Evolutionary conservation across 495 filamentous ascomycete genomes (phyloP).

Genomic region (Penicillium canescens): DNA sequence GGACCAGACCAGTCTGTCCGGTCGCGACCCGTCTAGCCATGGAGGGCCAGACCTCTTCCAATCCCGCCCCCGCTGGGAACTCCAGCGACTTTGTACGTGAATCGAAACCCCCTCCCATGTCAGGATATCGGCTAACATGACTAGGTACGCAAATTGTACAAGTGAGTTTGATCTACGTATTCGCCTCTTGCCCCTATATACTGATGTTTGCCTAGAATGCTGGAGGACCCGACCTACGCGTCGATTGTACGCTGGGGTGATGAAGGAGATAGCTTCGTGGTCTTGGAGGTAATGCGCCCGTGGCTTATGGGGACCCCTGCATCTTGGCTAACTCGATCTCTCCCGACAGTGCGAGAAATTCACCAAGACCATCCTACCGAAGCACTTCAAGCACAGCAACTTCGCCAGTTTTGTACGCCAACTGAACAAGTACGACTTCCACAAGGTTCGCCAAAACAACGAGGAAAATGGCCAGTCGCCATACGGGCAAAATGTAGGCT

Average conservation of each 20-base stretch:
- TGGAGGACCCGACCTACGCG: conserved; percentile 92
- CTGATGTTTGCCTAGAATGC: conserved; percentile 65
- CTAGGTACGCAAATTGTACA: conserved; percentile 98
- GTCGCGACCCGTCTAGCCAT: conserved; percentile 53
- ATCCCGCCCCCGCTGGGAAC: conserved; percentile 59
- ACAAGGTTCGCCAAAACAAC: conserved; percentile 96
- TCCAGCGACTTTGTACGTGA: conserved; percentile 78
- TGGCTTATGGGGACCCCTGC: conserved; percentile 3
- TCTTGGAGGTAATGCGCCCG: conserved; percentile 74
- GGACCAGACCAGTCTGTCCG: conserved; percentile 37
- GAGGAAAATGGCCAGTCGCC: conserved; percentile 90
- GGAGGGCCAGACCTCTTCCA: conserved; percentile 54
- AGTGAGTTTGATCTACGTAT: conserved; percentile 58
- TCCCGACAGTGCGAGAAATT: conserved; percentile 87
- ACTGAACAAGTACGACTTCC: conserved; percentile 99
- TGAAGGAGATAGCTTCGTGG: conserved; percentile 93
- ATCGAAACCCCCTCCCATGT: conserved; percentile 9
- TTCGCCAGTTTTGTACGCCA: conserved; percentile 99
- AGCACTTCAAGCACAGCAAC: conserved; percentile 99
- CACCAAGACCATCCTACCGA: conserved; percentile 93
- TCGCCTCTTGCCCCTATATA: not conserved
- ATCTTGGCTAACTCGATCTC: conserved; percentile 10
- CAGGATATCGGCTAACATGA: conserved; percentile 29
- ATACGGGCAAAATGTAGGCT: conserved; percentile 83
- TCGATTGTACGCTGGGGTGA: conserved; percentile 95